Percentiles rank a stretch among this genome's conserved stretches.
These are phyloP conservation scores for Pistacia vera DNA, from an alignment of 345 rosid genomes.

Conservation along the genomic window DNA sequence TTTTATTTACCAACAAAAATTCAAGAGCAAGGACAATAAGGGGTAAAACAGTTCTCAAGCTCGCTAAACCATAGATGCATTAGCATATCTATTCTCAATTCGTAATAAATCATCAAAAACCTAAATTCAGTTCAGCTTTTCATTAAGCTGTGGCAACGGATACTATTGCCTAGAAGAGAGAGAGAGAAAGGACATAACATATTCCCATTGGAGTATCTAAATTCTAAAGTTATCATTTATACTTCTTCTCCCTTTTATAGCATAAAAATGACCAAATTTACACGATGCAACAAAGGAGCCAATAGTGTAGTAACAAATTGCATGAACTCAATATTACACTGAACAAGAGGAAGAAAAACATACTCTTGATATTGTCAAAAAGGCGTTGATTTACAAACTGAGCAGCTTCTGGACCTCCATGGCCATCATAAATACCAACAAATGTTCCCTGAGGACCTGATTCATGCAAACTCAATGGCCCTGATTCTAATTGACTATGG, in stretches of 20 bases:
- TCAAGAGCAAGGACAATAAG: not conserved
- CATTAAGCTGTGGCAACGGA: too few species aligned
- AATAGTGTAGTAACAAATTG: not conserved
- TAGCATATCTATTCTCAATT: not conserved
- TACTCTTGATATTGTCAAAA: conserved; percentile 72
- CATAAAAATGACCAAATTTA: not conserved
- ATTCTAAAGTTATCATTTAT: too few species aligned
- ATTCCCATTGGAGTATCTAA: too few species aligned
- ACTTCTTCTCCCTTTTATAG: too few species aligned
- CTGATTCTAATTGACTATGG: conserved; percentile 91
- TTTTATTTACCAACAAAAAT: not conserved
- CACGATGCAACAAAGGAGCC: not conserved
- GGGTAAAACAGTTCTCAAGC: not conserved
- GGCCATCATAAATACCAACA: conserved; percentile 98
- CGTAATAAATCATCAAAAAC: too few species aligned
- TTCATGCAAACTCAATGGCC: conserved; percentile 73
- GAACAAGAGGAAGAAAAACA: conserved; percentile 25
- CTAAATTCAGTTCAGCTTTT: too few species aligned
- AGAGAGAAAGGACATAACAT: too few species aligned
- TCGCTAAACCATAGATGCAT: not conserved
- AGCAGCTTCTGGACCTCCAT: conserved; percentile 99
- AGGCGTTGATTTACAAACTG: conserved; percentile 74
- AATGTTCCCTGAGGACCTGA: conserved; percentile 90
- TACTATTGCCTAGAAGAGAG: too few species aligned
- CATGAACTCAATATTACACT: conserved; percentile 4